These are phyloP conservation scores for Hypoxylon sp. DNA, from an alignment of 2,329 filamentous ascomycete species.

Conservation along the genomic window DNA sequence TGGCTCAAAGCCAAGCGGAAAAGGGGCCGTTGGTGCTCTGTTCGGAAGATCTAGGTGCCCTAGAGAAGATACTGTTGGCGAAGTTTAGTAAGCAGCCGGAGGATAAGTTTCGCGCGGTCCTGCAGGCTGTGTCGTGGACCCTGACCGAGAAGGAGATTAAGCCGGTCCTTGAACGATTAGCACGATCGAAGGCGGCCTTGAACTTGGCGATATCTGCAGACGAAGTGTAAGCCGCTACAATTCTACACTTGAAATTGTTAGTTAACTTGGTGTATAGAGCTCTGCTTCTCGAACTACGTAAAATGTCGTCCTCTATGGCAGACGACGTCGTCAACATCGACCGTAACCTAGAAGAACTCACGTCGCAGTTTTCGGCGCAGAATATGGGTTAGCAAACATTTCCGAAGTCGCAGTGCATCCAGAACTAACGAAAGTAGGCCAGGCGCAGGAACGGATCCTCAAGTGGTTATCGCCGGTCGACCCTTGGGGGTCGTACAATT, in stretches of 20 bases:
- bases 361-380: background rate
- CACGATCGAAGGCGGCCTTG: slow-evolving; percentile 22
- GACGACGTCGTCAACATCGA: slow-evolving; percentile 8
- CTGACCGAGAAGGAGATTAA: slow-evolving; percentile 17
- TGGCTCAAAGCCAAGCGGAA: slow-evolving; percentile 16
- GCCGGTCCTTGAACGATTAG: slow-evolving; percentile 14
- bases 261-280: slow-evolving; percentile 4
- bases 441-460: slow-evolving; percentile 11
- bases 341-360: slow-evolving; percentile 4
- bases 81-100: slow-evolving; percentile 8
- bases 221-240: slow-evolving; percentile 4
- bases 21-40: slow-evolving; percentile 14
- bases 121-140: slow-evolving; percentile 17
- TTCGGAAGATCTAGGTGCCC: slow-evolving; percentile 13
- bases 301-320: slow-evolving; percentile 11
- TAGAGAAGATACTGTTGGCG: background rate
- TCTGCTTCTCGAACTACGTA: slow-evolving; percentile 21
- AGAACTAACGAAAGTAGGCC: slow-evolving; percentile 5
- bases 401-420: background rate
- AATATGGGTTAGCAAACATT: slow-evolving; percentile 2
- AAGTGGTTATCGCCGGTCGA: slow-evolving; percentile 24
- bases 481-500: slow-evolving; percentile 16
- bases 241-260: background rate
- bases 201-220: slow-evolving; percentile 22
- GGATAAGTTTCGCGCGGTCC: slow-evolving; percentile 15